These are phyloP conservation scores for Botrytis porri DNA, from an alignment of 2,329 filamentous ascomycete species.

Conservation along the genomic window DNA sequence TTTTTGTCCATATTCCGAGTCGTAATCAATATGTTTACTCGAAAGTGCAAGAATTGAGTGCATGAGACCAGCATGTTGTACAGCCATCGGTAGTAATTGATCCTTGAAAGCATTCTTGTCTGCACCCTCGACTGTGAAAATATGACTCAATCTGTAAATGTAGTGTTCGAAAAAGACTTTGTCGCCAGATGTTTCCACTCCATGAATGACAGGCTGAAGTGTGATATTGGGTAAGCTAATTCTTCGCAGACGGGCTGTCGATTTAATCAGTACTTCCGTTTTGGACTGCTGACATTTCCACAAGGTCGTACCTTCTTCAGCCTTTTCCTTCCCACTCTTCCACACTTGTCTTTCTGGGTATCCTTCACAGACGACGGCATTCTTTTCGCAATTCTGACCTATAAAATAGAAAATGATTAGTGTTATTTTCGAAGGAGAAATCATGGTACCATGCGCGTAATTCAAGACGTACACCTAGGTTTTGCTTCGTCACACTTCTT, in stretches of 20 bases:
- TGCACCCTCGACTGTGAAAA: slow-evolving; percentile 75
- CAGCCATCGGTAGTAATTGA: slow-evolving; percentile 77
- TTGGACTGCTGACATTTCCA: slow-evolving; percentile 27
- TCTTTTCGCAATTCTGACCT: slow-evolving; percentile 90
- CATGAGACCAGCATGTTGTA: slow-evolving; percentile 79
- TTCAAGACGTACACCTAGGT: slow-evolving; percentile 55
- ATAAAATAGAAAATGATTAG: slow-evolving; percentile 11
- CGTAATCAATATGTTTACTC: slow-evolving; percentile 68
- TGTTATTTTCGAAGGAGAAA: neutral
- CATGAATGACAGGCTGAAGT: slow-evolving; percentile 68
- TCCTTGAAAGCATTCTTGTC: slow-evolving; percentile 82
- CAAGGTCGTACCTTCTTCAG: slow-evolving; percentile 58
- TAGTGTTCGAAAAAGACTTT: slow-evolving; percentile 82
- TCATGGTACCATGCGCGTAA: slow-evolving; percentile 19
- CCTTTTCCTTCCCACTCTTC: slow-evolving; percentile 76
- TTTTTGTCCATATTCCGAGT: slow-evolving; percentile 54
- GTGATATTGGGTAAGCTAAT: slow-evolving; percentile 52
- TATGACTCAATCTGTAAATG: slow-evolving; percentile 71
- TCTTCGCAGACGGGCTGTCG: slow-evolving; percentile 49
- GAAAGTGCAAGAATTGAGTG: slow-evolving; percentile 84
- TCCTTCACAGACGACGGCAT: slow-evolving; percentile 85
- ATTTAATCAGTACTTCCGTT: slow-evolving; percentile 32
- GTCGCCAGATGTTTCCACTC: slow-evolving; percentile 77
- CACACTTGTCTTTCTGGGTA: slow-evolving; percentile 84
- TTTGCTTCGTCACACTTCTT: slow-evolving; percentile 72